A percentile compares a stretch with the other conserved stretches of the same genome.
These are phyloP conservation scores for Dioscorea cayenensis DNA, from an alignment of 116 monocot species.

Conservation along the genomic window DNA sequence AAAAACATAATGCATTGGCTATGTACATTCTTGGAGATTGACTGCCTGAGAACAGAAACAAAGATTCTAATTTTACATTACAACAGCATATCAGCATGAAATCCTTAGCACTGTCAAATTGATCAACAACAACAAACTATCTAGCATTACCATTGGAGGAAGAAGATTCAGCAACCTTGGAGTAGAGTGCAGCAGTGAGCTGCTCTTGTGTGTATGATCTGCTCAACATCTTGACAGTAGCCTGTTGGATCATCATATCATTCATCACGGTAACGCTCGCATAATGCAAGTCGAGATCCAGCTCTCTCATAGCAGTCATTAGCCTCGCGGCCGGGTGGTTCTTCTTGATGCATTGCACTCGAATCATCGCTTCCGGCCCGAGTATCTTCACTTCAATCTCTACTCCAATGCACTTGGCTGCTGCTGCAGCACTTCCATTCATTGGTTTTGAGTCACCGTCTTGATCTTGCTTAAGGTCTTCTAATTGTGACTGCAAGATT, in stretches of 20 bases:
- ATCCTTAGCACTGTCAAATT: too few species aligned
- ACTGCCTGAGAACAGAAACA: too few species aligned
- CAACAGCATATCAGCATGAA: too few species aligned
- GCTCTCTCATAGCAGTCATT: conserved; percentile 32
- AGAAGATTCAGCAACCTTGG: conserved; percentile 9
- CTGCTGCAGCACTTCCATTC: not conserved
- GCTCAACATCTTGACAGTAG: conserved; percentile 29
- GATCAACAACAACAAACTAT: not conserved
- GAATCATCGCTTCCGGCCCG: conserved; percentile 37
- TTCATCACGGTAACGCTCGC: conserved; percentile 41
- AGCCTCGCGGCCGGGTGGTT: conserved; percentile 47
- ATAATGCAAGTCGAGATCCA: conserved; percentile 35
- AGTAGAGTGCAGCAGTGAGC: conserved; percentile 23
- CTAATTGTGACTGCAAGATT: conserved; percentile 17
- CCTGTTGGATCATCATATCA: conserved; percentile 53
- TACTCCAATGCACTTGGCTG: conserved; percentile 22
- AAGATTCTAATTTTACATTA: too few species aligned
- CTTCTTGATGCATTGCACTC: conserved; percentile 23
- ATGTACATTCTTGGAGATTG: too few species aligned
- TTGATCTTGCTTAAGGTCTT: conserved; percentile 13
- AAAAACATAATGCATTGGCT: too few species aligned
- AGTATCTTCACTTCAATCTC: conserved; percentile 43
- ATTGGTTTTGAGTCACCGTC: not conserved
- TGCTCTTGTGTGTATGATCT: conserved; percentile 24
- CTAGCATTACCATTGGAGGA: not conserved